Evolutionary conservation across 139 green algal genomes (phyloP), one percentile per base, ranked within the genome.

Genomic region (Ettlia oleoabundans): DNA sequence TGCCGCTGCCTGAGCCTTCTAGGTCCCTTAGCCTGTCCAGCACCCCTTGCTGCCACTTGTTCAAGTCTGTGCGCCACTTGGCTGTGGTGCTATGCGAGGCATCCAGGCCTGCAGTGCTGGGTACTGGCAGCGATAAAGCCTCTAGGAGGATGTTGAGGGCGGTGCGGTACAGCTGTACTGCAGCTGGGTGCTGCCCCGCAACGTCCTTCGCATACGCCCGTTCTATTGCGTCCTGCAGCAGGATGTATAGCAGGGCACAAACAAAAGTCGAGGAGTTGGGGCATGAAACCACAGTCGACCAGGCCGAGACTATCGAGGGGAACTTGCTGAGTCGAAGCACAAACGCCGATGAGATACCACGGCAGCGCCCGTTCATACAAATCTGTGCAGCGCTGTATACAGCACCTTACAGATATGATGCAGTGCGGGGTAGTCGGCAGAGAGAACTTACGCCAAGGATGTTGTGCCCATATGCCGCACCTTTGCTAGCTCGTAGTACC

Each of bases 401-500:
- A n/a, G n/a, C n/a, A n/a, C n/a, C n/a, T n/a, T n/a, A n/a, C 1
- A 26, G 10, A 0, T 7, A 10, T 30, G 37, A 7, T 28, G 40
- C 21, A 40, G 51, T 28, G n/a, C n/a, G n/a, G n/a, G n/a, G n/a
- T n/a, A n/a, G n/a, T n/a, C n/a, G n/a, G n/a, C n/a, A n/a, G n/a
- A n/a, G n/a, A n/a, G n/a, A n/a, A n/a, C n/a, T n/a, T n/a, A n/a
- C n/a, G n/a, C n/a, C n/a, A n/a, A n/a, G n/a, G n/a, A n/a, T n/a
- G n/a, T 65, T 73, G 40, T 33, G 30, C 26, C n/a, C n/a, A n/a
- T 21, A 10, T 8, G 13, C n/a, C 53, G 26, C 55, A 89, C 92
- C 88, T 91, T 89, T 1, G 89, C 85, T 4, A 95, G 73, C 4
- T 93, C 80, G 37, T 94, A 85, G 55, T 91, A 95, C 0, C 79